A percentile compares a stretch with the other conserved stretches of the same genome.
phyloP scores from a whole-genome alignment of 2,329 filamentous ascomycete species.

The Talaromyces funiculosus region DNA sequence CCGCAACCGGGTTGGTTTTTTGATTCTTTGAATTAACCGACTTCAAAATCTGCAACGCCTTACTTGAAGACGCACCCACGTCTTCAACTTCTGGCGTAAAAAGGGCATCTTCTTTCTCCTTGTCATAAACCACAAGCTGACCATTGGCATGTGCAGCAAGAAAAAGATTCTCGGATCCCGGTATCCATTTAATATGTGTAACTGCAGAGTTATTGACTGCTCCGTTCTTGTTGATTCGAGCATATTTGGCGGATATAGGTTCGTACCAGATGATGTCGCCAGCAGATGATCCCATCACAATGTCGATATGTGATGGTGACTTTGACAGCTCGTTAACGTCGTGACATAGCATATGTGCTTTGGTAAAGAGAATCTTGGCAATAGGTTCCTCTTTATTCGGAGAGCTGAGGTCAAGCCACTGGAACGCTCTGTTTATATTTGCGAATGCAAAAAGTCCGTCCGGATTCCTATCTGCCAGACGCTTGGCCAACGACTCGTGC shows the following conservation, averaged over 20 bases:
- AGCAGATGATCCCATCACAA: slow-evolving; percentile 93
- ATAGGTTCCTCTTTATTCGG: slow-evolving; percentile 69
- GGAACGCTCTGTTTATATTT: slow-evolving; percentile 90
- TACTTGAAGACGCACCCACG: slow-evolving; percentile 20
- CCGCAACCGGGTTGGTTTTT: slow-evolving; percentile 84
- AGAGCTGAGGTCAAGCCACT: slow-evolving; percentile 89
- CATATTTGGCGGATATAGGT: slow-evolving; percentile 91
- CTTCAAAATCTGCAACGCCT: slow-evolving; percentile 67
- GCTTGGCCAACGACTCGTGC: slow-evolving; percentile 73
- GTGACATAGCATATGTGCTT: slow-evolving; percentile 90
- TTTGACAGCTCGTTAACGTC: slow-evolving; percentile 85
- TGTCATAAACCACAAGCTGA: slow-evolving; percentile 88
- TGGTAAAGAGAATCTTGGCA: slow-evolving; percentile 94
- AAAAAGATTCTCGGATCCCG: slow-evolving; percentile 88
- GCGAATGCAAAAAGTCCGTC: slow-evolving; percentile 87
- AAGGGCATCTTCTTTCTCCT: slow-evolving; percentile 84
- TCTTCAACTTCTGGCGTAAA: slow-evolving; percentile 62
- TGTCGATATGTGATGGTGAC: slow-evolving; percentile 71
- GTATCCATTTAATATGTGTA: slow-evolving; percentile 85
- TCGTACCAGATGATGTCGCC: slow-evolving; percentile 99
- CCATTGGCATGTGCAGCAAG: slow-evolving; percentile 90
- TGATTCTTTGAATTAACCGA: slow-evolving; percentile 92
- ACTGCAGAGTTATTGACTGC: slow-evolving; percentile 82
- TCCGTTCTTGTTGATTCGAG: slow-evolving; percentile 93
- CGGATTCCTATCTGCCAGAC: slow-evolving; percentile 67